Evolutionary conservation across 2,329 filamentous ascomycete species (phyloP).

Genomic region (Triangularia setosa): DNA sequence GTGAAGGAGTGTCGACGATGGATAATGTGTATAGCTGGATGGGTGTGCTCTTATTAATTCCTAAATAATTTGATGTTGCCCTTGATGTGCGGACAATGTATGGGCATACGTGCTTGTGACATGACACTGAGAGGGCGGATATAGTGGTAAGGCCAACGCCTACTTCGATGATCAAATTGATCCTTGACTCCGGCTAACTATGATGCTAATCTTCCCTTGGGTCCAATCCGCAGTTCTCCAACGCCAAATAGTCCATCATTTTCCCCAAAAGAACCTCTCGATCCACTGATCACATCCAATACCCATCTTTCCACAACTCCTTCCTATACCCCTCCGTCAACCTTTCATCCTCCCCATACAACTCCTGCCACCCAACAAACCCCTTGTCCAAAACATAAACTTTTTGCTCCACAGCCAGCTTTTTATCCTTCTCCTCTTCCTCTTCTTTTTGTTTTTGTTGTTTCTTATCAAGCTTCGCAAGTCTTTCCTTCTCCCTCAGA

Average conservation of each 20-base stretch:
- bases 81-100: too few relatives aligned
- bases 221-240: neutral
- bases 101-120: too few relatives aligned
- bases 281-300: conserved; percentile 32
- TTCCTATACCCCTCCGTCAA: conserved; percentile 81
- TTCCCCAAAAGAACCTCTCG: too few relatives aligned
- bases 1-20: neutral
- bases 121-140: too few relatives aligned
- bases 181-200: too few relatives aligned
- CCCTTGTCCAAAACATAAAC: conserved; percentile 80
- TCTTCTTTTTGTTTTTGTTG: conserved; percentile 13
- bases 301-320: conserved; percentile 73
- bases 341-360: conserved; percentile 69
- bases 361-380: conserved; percentile 86
- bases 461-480: conserved; percentile 26
- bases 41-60: too few relatives aligned
- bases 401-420: conserved; percentile 49
- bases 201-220: neutral
- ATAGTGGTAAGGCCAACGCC: too few relatives aligned
- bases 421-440: conserved; percentile 20
- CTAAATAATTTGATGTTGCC: neutral
- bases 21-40: neutral
- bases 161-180: too few relatives aligned
- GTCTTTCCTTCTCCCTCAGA: conserved; percentile 62
- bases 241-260: neutral